phyloP scores from a whole-genome alignment of 257 asterid species.

The Perilla frutescens region DNA sequence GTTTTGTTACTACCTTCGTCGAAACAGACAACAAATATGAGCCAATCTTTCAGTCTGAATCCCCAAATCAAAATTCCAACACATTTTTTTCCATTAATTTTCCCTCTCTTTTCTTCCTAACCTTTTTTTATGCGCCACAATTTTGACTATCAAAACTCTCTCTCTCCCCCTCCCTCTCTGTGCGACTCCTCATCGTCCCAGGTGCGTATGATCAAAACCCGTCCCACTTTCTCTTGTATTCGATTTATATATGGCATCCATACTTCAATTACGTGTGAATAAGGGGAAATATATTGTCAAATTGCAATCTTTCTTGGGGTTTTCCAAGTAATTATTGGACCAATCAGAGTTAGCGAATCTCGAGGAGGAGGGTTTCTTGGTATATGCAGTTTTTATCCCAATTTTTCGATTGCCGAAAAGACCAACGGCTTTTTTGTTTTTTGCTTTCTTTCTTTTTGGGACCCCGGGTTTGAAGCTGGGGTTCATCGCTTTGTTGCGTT shows the following conservation, averaged over 20 bases:
- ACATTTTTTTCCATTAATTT: constrained; percentile 17
- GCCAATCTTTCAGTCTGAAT: constrained; percentile 28
- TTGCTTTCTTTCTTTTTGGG: not conserved
- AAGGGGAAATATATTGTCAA: constrained; percentile 30
- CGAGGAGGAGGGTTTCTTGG: constrained; percentile 50
- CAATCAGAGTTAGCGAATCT: constrained; percentile 38
- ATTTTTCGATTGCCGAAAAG: constrained; percentile 21
- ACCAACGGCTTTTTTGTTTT: not conserved
- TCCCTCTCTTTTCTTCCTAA: constrained; percentile 28
- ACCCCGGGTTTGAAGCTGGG: constrained; percentile 41
- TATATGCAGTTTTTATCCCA: constrained; percentile 39
- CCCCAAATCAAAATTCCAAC: constrained; percentile 28
- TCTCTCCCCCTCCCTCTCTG: constrained; percentile 15
- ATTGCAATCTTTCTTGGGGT: constrained; percentile 28
- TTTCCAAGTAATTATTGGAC: constrained; percentile 29
- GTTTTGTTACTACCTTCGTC: not conserved
- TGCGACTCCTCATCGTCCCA: constrained; percentile 31
- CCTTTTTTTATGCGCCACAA: constrained; percentile 33
- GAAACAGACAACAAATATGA: constrained; percentile 18
- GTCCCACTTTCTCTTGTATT: constrained; percentile 1
- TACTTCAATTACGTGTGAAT: not conserved
- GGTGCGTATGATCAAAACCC: constrained; percentile 44
- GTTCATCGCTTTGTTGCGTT: constrained; percentile 25
- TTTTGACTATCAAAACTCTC: constrained; percentile 25
- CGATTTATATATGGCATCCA: not conserved